Percentiles rank a stretch among this genome's conserved stretches.
phyloP scores from a whole-genome alignment of 129 eudicot genomes.

The Scalesia atractyloides region DNA sequence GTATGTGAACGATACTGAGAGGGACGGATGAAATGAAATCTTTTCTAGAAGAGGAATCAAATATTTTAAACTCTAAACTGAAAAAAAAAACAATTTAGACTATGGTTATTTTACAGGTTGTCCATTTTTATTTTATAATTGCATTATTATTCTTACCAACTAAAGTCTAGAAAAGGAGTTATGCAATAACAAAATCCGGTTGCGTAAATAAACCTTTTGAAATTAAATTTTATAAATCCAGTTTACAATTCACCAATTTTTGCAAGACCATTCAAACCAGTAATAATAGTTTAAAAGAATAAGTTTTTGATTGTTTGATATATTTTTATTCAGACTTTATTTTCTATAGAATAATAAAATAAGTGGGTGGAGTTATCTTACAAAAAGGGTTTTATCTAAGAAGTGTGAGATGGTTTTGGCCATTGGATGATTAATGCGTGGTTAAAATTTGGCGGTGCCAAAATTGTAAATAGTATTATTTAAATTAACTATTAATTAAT shows the following conservation, averaged over 20 bases:
- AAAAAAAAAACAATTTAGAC: background rate
- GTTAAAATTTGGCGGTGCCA: no score
- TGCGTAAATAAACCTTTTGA: background rate
- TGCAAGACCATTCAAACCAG: background rate
- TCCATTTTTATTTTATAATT: background rate
- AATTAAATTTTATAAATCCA: background rate
- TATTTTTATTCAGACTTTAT: background rate
- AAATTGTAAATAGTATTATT: no score
- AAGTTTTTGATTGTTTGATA: background rate
- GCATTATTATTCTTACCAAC: background rate
- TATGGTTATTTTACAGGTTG: conserved; percentile 24
- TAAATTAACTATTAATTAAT: no score
- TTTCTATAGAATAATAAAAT: background rate
- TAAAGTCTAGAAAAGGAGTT: background rate
- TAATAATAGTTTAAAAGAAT: background rate
- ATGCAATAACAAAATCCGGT: background rate
- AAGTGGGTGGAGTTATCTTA: no score
- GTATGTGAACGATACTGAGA: conserved; percentile 21
- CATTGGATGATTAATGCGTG: no score
- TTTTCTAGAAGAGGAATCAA: conserved; percentile 29
- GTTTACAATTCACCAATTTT: background rate
- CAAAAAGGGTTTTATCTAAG: no score
- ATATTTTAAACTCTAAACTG: conserved; percentile 1
- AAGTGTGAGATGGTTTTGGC: no score
- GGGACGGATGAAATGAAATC: conserved; percentile 20